Conservation (phyloP, 352 stramenopile species). For the Globisporangium polare region DNA sequence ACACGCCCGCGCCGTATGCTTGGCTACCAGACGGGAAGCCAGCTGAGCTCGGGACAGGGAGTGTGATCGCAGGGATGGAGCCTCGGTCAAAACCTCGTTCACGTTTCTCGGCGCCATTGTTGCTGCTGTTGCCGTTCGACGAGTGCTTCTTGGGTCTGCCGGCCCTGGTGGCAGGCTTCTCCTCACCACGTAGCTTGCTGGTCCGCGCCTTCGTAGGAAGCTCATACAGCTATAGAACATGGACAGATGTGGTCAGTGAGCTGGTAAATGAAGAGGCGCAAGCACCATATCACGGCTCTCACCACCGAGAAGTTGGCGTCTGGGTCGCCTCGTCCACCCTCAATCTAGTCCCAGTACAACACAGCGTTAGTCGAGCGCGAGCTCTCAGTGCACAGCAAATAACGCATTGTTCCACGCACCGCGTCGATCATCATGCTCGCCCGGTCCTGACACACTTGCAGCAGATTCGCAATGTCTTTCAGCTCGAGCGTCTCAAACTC, state of each 20-base stretch:
- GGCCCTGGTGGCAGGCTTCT: not conserved
- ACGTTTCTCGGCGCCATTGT: slow-evolving; percentile 11
- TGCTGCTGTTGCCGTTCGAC: not conserved
- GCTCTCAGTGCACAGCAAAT: not conserved
- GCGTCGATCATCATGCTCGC: slow-evolving; percentile 67
- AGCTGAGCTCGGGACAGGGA: not conserved
- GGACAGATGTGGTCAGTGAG: not conserved
- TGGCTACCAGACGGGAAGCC: not conserved
- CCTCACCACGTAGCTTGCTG: slow-evolving; percentile 4
- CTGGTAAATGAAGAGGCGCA: not conserved
- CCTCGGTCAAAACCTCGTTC: slow-evolving; percentile 39
- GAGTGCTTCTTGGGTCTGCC: slow-evolving; percentile 5
- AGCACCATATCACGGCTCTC: not conserved
- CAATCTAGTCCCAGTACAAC: slow-evolving; percentile 39
- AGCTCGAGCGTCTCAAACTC: slow-evolving; percentile 70
- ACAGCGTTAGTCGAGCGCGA: not conserved
- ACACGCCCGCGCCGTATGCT: not conserved
- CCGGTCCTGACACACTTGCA: slow-evolving; percentile 78
- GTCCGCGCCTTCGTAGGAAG: not conserved
- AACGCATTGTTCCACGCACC: slow-evolving; percentile 24
- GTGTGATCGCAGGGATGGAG: slow-evolving; percentile 16
- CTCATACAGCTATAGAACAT: not conserved
- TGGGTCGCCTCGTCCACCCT: slow-evolving; percentile 57
- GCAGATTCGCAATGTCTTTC: slow-evolving; percentile 49
- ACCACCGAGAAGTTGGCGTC: slow-evolving; percentile 64